Evolutionary conservation across 805 yeast genomes (phyloP).

Genomic region (Lachancea nothofagi): DNA sequence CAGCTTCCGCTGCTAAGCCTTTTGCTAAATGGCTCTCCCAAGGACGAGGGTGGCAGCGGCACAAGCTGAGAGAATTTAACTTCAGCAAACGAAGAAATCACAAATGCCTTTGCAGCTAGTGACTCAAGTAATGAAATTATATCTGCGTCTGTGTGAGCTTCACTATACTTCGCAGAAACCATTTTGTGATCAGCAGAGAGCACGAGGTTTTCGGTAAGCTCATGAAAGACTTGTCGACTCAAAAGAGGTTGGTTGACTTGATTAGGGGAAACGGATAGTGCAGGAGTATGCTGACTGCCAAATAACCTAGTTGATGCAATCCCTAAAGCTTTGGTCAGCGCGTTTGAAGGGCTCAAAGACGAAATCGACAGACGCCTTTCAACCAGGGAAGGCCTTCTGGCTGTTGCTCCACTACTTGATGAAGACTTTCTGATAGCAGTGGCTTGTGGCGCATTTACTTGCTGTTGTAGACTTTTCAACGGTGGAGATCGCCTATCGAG

Average conservation of each 20-base stretch:
- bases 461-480: conserved; percentile 17
- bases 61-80: conserved; percentile 81
- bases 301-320: conserved; percentile 84
- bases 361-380: conserved; percentile 64
- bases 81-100: conserved; percentile 82
- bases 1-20: conserved; percentile 29
- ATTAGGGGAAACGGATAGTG: conserved; percentile 24
- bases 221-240: conserved; percentile 27
- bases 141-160: conserved; percentile 31
- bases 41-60: conserved; percentile 47
- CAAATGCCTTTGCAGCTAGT: conserved; percentile 85
- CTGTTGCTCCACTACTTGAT: conserved; percentile 43
- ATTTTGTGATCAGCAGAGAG: conserved; percentile 23
- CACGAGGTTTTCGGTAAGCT: conserved; percentile 30
- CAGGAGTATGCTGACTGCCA: conserved; percentile 40
- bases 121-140: conserved; percentile 54
- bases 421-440: conserved; percentile 28
- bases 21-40: conserved; percentile 15
- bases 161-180: conserved; percentile 14
- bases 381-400: conserved; percentile 56
- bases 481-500: conserved; percentile 37
- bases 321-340: conserved; percentile 80
- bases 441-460: conserved; percentile 7
- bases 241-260: conserved; percentile 16
- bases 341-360: conserved; percentile 72